Evolutionary conservation across 2,329 filamentous ascomycete species (phyloP), one percentile per base, ranked within the genome.

Genomic region (Venturia aucupariae): DNA sequence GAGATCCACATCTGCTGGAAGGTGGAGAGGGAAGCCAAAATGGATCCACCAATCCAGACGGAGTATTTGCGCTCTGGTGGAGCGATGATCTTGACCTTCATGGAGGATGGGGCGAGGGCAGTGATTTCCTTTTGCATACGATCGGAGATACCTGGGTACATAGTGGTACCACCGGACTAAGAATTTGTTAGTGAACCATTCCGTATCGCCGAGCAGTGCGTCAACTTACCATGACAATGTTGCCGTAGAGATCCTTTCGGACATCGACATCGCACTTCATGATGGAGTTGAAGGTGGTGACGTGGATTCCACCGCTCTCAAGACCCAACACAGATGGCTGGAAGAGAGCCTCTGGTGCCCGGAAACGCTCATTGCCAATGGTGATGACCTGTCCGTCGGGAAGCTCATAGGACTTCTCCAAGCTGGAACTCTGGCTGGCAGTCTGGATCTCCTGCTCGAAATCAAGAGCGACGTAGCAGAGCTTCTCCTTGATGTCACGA

Each of bases 1-100:
- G 94, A 99, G 88, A 99, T 97, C 94, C 94, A 99, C 94, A 99
- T 99, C 85, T 99, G 94, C 87, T 99, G 94, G 93, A 99, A 99
- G 82, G 94, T 99, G 73, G 94, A 99, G 76, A 99, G 90, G 70
- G 94, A 99, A 74, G 94, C 94, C 77, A 99, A 84, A 84, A 99
- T 99, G 81, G 94, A 99, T 87, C 94, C 94, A 94, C 94, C 94
- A 80, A 99, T 99, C 94, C 94, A 99, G 86, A 99, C 94, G 70
- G 94, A 97, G 91, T 99, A 99, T 88, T 99, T 99, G 83, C 94
- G 91, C 90, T 99, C 94, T 73, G 94, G 94, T 74, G 94, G 94
- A 84, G 94, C 94, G 79, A 99, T 97, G 84, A 99, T 97, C 90
- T 97, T 97, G 87, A 99, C 93, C 91, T 97, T 97, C 94, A 99